Conservation (phyloP, 2,329 filamentous ascomycete genomes). For the Byssochlamys sp. region DNA sequence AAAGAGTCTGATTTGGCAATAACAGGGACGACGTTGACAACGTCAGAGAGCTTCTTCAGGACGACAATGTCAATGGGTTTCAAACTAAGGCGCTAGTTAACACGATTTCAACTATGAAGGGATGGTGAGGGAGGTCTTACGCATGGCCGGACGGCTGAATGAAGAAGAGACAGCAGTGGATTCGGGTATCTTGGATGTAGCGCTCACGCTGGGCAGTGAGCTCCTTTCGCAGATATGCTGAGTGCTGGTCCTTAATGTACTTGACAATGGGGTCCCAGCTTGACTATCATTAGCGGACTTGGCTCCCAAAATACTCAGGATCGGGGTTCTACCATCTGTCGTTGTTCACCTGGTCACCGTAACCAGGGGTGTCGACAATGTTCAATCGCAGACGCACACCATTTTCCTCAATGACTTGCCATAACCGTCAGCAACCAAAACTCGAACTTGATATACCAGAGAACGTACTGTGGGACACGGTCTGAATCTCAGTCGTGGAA, state of each 20-base stretch:
- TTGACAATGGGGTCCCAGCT: conserved; percentile 99
- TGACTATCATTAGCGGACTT: conserved; percentile 13
- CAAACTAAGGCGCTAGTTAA: conserved; percentile 39
- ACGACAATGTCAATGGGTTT: conserved; percentile 99
- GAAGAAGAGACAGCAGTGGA: conserved; percentile 99
- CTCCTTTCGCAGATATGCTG: conserved; percentile 96
- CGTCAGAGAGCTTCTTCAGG: conserved; percentile 97
- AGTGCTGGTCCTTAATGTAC: conserved; percentile 99
- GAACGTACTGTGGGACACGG: conserved; percentile 70
- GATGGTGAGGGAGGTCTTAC: conserved; percentile 21
- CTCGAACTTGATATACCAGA: neutral
- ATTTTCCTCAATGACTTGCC: conserved; percentile 85
- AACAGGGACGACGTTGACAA: conserved; percentile 96
- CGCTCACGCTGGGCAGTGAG: conserved; percentile 97
- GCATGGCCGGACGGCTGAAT: conserved; percentile 97
- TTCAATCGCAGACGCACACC: conserved; percentile 93
- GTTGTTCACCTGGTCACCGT: conserved; percentile 98
- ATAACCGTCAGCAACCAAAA: conserved; percentile 11
- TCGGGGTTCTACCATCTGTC: conserved; percentile 62
- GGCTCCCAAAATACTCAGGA: neutral
- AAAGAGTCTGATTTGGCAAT: conserved; percentile 97
- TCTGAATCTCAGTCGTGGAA: conserved; percentile 94
- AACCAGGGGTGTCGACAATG: conserved; percentile 97
- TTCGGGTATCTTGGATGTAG: conserved; percentile 97
- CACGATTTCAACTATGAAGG: conserved; percentile 1